Conservation (phyloP, 805 yeast species). For the Yarrowia sp. region DNA sequence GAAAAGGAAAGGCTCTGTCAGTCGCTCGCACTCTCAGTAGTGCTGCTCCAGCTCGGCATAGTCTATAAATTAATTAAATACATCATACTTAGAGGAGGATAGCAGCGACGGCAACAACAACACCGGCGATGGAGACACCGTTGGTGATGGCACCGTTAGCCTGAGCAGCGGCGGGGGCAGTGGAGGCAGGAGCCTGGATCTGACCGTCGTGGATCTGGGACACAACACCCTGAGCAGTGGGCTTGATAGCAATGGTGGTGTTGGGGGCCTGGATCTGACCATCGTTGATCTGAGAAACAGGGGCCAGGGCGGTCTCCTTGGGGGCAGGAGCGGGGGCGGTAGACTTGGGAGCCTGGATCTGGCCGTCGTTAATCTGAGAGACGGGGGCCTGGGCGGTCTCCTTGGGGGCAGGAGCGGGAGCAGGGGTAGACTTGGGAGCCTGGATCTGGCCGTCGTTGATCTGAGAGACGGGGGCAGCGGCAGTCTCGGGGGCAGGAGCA, state of each 20-base stretch:
- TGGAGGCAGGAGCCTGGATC: conserved; percentile 23
- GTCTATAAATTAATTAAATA: conserved; percentile 23
- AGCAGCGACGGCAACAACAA: conserved; percentile 17
- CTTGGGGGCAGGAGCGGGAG: not conserved
- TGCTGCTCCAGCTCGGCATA: conserved; percentile 18
- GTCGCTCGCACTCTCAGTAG: not conserved
- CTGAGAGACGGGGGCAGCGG: conserved; percentile 1
- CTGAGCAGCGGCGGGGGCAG: conserved; percentile 15
- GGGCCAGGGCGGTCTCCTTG: conserved; percentile 18
- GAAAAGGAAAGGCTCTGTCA: conserved; percentile 4
- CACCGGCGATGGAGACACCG: conserved; percentile 23
- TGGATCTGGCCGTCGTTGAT: conserved; percentile 17
- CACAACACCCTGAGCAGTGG: conserved; percentile 11
- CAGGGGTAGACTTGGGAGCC: conserved; percentile 17
- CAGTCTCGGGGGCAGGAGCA: not conserved
- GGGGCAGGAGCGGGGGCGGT: conserved; percentile 18
- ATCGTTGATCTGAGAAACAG: conserved; percentile 17
- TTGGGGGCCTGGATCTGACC: conserved; percentile 27
- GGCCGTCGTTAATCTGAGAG: conserved; percentile 22
- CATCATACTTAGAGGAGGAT: conserved; percentile 18
- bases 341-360: conserved; percentile 24
- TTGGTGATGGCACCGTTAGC: conserved; percentile 19
- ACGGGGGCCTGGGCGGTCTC: conserved; percentile 11
- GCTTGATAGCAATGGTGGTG: conserved; percentile 14
- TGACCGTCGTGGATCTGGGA: conserved; percentile 20